A percentile compares a stretch with the other conserved stretches of the same genome.
phyloP scores from a whole-genome alignment of 1,284 basidiomycete species.

The Inonotus obliquus region DNA sequence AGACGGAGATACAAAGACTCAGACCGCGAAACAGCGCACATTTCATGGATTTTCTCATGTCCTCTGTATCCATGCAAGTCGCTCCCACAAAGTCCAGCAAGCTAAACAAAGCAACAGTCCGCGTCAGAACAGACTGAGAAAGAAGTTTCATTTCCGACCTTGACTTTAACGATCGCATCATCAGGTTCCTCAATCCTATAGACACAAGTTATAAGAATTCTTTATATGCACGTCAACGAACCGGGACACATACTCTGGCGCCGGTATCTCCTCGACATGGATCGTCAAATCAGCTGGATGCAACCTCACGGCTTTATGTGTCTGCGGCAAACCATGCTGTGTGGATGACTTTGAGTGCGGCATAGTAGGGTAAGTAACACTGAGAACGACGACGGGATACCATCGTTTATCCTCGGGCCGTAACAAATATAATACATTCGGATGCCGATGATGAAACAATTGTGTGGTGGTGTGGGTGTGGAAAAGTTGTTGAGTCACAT shows the following conservation, averaged over 20 bases:
- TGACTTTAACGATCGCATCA: conserved; percentile 71
- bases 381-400: too few species aligned
- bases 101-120: conserved; percentile 32
- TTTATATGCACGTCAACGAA: not conserved
- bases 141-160: conserved; percentile 34
- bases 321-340: not conserved
- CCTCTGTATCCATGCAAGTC: conserved; percentile 81
- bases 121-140: not conserved
- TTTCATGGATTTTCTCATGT: conserved; percentile 34
- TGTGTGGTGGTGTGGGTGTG: too few species aligned
- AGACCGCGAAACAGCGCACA: conserved; percentile 27
- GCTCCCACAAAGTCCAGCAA: conserved; percentile 76
- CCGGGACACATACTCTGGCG: conserved; percentile 8
- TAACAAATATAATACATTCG: too few species aligned
- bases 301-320: conserved; percentile 8
- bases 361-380: too few species aligned
- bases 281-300: conserved; percentile 4
- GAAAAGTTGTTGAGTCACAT: too few species aligned
- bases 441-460: too few species aligned
- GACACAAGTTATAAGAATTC: not conserved
- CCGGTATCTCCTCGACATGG: conserved; percentile 6
- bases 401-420: too few species aligned
- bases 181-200: conserved; percentile 65
- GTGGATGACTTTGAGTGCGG: too few species aligned
- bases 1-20: conserved; percentile 20